Base-by-base conservation (phyloP, 2,329 filamentous ascomycete species). In the Colletotrichum nymphaeae region DNA sequence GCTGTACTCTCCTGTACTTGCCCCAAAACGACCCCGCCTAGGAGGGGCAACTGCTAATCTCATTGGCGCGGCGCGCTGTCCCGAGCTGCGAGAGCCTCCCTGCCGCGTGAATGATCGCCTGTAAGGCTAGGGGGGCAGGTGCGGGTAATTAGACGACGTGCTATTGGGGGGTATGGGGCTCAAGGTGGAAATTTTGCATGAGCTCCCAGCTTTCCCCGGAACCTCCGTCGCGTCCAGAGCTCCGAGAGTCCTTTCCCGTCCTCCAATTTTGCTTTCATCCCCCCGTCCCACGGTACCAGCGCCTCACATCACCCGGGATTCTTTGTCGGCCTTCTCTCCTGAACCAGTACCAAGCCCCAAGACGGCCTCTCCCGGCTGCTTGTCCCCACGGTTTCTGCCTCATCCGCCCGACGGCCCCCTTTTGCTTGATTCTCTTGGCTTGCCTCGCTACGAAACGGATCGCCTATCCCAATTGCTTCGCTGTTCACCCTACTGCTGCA, bases 201-300 rank as follows among this genome's bases (percentile, higher is more conserved):
- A 73, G 70, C 70, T 70, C 70, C 56, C 24, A 73, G 67, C 70
- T 73, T 73, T 60, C 46, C 67, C 70, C 67, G 59, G 60, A 62
- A 55, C 70, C 58, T 70, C 67, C 56, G 55, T 70, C 67, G 35
- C 59, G 30, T 69, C 55, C 55, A 65, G 42, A 60, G 65, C 69
- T 72, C 28, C 60, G 9, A 35, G 49, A 35, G 9, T 22, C 37
- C 37, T 19, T 16, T 52, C 26, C 16, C n/a, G 16, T 46, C 9
- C 22, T 9, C 9, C 53, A 28, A 11, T 62, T 56, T 56, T 11
- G 63, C 63, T 62, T 62, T 62, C 57, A 63, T 37, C 55, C 24
- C 42, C 49, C 32, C 42, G 60, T 67, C 42, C 69, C 35, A 49
- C 67, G 37, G 37, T 37, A 65, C 24, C 53, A 56, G 46, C 42